Evolutionary conservation across 148 eudicot species (phyloP).

Genomic region (Nepenthes gracilis): DNA sequence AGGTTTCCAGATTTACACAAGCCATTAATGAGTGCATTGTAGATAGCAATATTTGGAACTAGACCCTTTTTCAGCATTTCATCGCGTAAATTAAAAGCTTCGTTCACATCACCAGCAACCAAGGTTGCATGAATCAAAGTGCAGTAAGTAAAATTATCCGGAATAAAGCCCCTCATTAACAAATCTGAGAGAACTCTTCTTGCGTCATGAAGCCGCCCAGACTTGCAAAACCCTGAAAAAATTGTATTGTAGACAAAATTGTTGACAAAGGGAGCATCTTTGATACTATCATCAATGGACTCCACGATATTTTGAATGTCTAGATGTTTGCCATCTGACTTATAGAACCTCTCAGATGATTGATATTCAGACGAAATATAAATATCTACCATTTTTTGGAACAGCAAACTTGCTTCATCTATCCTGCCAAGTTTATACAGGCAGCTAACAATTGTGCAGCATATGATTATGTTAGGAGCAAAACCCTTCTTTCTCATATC

Average conservation of each 20-base stretch:
- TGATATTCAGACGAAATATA: constrained; percentile 14
- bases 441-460: constrained; percentile 40
- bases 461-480: constrained; percentile 38
- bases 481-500: constrained; percentile 48
- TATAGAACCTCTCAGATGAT: constrained; percentile 13
- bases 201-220: constrained; percentile 47
- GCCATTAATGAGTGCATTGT: constrained; percentile 58
- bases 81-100: constrained; percentile 61
- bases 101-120: constrained; percentile 33
- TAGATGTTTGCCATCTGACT: constrained; percentile 9
- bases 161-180: constrained; percentile 37
- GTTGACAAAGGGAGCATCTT: constrained; percentile 23
- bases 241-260: constrained; percentile 39
- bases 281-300: constrained; percentile 21
- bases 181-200: constrained; percentile 25
- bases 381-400: constrained; percentile 38
- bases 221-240: constrained; percentile 50
- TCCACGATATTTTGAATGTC: constrained; percentile 15
- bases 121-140: constrained; percentile 38
- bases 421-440: constrained; percentile 40
- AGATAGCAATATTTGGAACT: constrained; percentile 41
- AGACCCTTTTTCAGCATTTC: constrained; percentile 50
- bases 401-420: constrained; percentile 38
- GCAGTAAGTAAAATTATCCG: constrained; percentile 51
- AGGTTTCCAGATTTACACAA: constrained; percentile 51